Evolutionary conservation across 2,329 filamentous ascomycete genomes (phyloP).

Genomic region (Colletotrichum viniferum): DNA sequence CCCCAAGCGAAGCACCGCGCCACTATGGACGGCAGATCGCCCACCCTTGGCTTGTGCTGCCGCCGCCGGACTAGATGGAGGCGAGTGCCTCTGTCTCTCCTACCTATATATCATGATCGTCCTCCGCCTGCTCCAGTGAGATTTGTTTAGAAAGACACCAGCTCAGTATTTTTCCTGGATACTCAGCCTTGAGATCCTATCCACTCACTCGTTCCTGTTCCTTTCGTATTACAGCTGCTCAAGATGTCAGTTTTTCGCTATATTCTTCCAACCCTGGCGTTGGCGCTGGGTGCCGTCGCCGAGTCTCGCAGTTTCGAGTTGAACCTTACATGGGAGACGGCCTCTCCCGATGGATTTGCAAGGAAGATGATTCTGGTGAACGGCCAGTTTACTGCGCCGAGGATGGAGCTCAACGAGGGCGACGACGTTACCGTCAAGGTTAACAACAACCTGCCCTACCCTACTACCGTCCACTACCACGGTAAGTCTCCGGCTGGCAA

Average conservation of each 20-base stretch:
- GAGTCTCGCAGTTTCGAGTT: slow-evolving; percentile 25
- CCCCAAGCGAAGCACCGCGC: slow-evolving; percentile 15
- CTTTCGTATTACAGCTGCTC: slow-evolving; percentile 7
- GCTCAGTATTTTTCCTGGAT: slow-evolving; percentile 4
- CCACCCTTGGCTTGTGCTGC: slow-evolving; percentile 7
- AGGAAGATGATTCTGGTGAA: slow-evolving; percentile 59
- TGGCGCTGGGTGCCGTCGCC: slow-evolving; percentile 19
- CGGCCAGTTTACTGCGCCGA: slow-evolving; percentile 65
- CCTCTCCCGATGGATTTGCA: slow-evolving; percentile 48
- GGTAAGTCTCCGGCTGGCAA: slow-evolving; percentile 31
- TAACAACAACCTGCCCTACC: slow-evolving; percentile 49
- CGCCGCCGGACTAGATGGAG: neutral
- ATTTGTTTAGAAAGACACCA: neutral
- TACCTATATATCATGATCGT: slow-evolving; percentile 22
- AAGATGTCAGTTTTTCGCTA: slow-evolving; percentile 19
- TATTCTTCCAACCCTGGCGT: slow-evolving; percentile 18
- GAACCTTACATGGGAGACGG: slow-evolving; percentile 39
- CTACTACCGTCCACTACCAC: slow-evolving; percentile 55
- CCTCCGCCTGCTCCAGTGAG: neutral
- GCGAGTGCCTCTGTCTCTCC: slow-evolving; percentile 10
- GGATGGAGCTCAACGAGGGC: slow-evolving; percentile 57
- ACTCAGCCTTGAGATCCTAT: slow-evolving; percentile 19
- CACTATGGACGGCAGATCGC: slow-evolving; percentile 11
- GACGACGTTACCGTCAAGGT: slow-evolving; percentile 51
- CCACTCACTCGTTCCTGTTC: slow-evolving; percentile 16